phyloP scores from a whole-genome alignment of 139 green algal species.

The Chlamydomonas sphaeroides region DNA sequence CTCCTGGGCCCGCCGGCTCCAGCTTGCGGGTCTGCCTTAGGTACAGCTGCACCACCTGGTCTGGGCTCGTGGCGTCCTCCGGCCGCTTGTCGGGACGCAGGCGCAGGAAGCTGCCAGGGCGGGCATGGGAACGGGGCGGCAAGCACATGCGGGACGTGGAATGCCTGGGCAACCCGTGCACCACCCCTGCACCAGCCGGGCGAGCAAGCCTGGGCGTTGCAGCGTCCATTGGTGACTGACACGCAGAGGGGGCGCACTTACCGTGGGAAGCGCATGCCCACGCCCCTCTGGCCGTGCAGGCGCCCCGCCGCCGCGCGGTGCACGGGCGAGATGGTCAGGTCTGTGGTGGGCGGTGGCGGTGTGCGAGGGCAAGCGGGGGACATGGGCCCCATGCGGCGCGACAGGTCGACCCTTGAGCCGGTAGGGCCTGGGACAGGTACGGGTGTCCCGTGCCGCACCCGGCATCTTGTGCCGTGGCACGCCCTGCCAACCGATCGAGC shows the following conservation, averaged over 20 bases:
- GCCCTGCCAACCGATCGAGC: too few relatives aligned
- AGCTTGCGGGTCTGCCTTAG: conserved; percentile 57
- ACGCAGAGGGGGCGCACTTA: too few relatives aligned
- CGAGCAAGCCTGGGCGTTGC: background rate
- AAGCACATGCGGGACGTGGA: too few relatives aligned
- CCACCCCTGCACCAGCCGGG: too few relatives aligned
- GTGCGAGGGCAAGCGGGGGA: too few relatives aligned
- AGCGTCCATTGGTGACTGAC: too few relatives aligned
- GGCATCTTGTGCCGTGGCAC: too few relatives aligned
- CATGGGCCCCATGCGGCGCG: too few relatives aligned
- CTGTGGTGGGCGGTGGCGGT: conserved; percentile 69
- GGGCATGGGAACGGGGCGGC: background rate
- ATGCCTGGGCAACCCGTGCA: background rate
- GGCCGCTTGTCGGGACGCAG: conserved; percentile 67
- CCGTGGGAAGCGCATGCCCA: conserved; percentile 77
- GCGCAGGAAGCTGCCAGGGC: conserved; percentile 66
- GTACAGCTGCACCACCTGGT: conserved; percentile 66
- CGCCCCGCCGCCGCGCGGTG: conserved; percentile 53
- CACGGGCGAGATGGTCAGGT: conserved; percentile 83
- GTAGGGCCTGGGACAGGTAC: too few relatives aligned
- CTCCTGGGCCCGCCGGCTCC: background rate
- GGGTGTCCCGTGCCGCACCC: too few relatives aligned
- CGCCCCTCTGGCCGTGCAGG: conserved; percentile 59
- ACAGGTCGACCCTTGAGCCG: too few relatives aligned
- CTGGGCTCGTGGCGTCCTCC: conserved; percentile 66